Base-by-base conservation (phyloP, 2,329 filamentous ascomycete genomes). In the Talaromyces albobiverticillius region DNA sequence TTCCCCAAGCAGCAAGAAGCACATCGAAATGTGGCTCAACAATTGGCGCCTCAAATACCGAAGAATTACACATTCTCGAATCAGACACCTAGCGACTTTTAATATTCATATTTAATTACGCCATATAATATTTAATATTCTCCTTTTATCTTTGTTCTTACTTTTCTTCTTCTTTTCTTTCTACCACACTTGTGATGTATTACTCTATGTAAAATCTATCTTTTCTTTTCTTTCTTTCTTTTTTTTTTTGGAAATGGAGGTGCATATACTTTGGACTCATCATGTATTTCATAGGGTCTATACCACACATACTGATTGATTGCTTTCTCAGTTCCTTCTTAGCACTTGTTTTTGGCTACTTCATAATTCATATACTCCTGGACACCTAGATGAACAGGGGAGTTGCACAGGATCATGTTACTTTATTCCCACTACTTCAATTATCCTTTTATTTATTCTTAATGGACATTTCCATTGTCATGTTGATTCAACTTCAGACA, bases 41-140 rank as follows among this genome's bases (percentile, higher is more conserved):
- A 75, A 53, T 62, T 76, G 47, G 61, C 67, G 25, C 67, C 67
- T 20, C 71, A 74, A 54, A 70, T 69, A 60, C 69, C 71, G 6
- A 74, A 74, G 60, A 69, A 64, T 43, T 77, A 74, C 57, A 71
- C 71, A 10, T 77, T 77, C 52, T 68, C 72, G 51, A 74, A 76
- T 56, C 66, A 68, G 46, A 73, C 72, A 26, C 68, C 71, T 45
- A 71, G 66, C 56, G 68, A 74, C 59, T 73, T 69, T 51, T 60
- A 59, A 53, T 32, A 25, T 23, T 52, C 51, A 51, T 43, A 41
- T 32, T 51, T 51, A 46, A 52, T 52, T 16, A 40, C 36, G 36
- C 36, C 36, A 22, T 43, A 46, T 47, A 55, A 55, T 55, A 38
- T 43, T 55, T 50, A 51, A 52, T 52, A 52, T 22, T 34, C 42